A percentile compares a stretch with the other conserved stretches of the same genome.
Evolutionary conservation across 1,284 basidiomycete species (phyloP).

Genomic region (Trichosporon sp.): DNA sequence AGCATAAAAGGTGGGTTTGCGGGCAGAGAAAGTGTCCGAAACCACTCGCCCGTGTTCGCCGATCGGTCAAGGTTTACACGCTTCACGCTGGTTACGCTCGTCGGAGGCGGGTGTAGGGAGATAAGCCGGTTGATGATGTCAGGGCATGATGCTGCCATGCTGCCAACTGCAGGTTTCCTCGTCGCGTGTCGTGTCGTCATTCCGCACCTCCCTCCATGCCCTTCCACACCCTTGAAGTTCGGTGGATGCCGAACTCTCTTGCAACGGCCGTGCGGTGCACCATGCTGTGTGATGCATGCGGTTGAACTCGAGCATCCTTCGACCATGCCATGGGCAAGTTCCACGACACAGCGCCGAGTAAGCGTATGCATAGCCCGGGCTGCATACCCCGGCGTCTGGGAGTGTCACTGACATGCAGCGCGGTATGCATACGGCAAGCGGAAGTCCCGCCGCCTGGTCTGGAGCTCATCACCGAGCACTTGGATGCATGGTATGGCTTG

Average conservation of each 20-base stretch:
- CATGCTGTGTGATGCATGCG: not conserved
- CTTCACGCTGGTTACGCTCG: too few relatives aligned
- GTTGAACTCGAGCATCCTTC: not conserved
- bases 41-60: not conserved
- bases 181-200: not conserved
- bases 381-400: not conserved
- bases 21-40: constrained; percentile 2
- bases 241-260: not conserved
- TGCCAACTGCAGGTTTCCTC: too few relatives aligned
- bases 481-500: too few relatives aligned
- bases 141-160: not conserved
- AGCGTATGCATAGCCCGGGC: not conserved
- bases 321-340: not conserved
- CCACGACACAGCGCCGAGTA: not conserved
- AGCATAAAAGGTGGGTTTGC: too few relatives aligned
- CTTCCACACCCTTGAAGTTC: not conserved
- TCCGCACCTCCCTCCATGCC: not conserved
- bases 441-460: too few relatives aligned
- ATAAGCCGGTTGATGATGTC: not conserved
- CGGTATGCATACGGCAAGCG: not conserved
- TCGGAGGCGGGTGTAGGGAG: not conserved
- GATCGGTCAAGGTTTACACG: not conserved
- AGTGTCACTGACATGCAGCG: not conserved
- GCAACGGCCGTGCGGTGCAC: too few relatives aligned
- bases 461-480: not conserved